A percentile compares a stretch with the other conserved stretches of the same genome.
Evolutionary conservation across 768 basidiomycete species (phyloP).

Genomic region (Leccinum variicolor): DNA sequence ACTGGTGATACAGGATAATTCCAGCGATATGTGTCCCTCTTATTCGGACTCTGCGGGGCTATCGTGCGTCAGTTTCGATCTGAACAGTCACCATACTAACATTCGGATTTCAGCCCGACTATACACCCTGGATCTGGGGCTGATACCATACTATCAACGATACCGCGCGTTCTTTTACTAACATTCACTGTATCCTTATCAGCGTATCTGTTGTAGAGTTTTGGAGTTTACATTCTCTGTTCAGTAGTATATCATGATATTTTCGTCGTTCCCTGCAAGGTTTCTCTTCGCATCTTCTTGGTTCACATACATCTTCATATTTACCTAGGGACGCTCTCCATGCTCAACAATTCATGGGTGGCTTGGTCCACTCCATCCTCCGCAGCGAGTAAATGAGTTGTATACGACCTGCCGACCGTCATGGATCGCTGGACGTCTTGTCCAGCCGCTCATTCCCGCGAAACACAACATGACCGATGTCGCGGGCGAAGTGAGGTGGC

Average conservation of each 20-base stretch:
- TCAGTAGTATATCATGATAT: neutral
- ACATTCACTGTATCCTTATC: constrained; percentile 13
- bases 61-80: constrained; percentile 42
- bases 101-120: constrained; percentile 26
- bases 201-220: constrained; percentile 17
- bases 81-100: constrained; percentile 1
- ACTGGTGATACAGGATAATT: constrained; percentile 33
- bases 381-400: neutral
- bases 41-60: constrained; percentile 65
- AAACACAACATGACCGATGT: constrained; percentile 65
- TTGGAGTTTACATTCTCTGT: neutral
- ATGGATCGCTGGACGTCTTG: neutral
- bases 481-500: constrained; percentile 60
- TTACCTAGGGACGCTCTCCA: neutral
- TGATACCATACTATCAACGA: constrained; percentile 7
- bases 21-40: constrained; percentile 59
- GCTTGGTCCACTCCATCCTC: neutral
- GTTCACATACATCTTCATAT: neutral
- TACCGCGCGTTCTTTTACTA: constrained; percentile 20
- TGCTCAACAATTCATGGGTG: neutral
- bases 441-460: constrained; percentile 53
- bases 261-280: neutral
- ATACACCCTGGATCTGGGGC: constrained; percentile 25
- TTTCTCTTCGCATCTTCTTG: constrained; percentile 2
- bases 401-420: neutral